Percentiles rank a stretch among this genome's conserved stretches.
Evolutionary conservation across 2,329 filamentous ascomycete genomes (phyloP).

Genomic region (Diaporthe vaccinii): DNA sequence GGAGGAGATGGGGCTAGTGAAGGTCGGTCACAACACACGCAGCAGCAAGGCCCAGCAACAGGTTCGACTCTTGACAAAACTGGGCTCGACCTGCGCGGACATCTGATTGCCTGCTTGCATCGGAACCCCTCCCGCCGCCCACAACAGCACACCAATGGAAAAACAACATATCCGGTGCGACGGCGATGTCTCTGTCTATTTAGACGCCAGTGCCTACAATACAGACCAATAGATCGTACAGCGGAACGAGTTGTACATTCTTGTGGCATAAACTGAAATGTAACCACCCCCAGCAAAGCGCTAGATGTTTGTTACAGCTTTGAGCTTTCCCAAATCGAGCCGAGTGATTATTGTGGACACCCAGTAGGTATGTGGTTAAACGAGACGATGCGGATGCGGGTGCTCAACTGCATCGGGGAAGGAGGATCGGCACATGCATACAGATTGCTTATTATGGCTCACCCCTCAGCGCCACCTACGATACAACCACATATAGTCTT

Average conservation of each 20-base stretch:
- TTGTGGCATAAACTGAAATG: background rate
- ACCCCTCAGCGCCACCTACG: background rate
- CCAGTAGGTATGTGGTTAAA: background rate
- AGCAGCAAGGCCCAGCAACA: background rate
- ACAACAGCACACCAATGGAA: background rate
- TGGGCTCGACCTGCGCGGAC: background rate
- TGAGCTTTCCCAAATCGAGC: background rate
- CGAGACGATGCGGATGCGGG: background rate
- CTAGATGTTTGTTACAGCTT: too few relatives aligned
- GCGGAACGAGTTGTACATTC: background rate
- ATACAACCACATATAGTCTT: background rate
- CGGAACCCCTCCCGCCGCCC: background rate
- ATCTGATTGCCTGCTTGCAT: background rate
- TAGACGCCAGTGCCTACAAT: background rate
- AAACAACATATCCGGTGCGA: background rate
- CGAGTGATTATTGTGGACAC: background rate
- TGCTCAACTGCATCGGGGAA: background rate
- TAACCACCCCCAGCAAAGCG: background rate
- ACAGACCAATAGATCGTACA: background rate
- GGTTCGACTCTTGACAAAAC: background rate
- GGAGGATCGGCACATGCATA: background rate
- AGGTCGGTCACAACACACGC: background rate
- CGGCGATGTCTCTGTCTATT: too few relatives aligned
- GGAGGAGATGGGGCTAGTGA: constrained; percentile 37
- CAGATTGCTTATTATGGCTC: background rate